A percentile compares a stretch with the other conserved stretches of the same genome.
These are phyloP conservation scores for Fusarium tupiense DNA, from an alignment of 2,329 filamentous ascomycete species.

Conservation along the genomic window DNA sequence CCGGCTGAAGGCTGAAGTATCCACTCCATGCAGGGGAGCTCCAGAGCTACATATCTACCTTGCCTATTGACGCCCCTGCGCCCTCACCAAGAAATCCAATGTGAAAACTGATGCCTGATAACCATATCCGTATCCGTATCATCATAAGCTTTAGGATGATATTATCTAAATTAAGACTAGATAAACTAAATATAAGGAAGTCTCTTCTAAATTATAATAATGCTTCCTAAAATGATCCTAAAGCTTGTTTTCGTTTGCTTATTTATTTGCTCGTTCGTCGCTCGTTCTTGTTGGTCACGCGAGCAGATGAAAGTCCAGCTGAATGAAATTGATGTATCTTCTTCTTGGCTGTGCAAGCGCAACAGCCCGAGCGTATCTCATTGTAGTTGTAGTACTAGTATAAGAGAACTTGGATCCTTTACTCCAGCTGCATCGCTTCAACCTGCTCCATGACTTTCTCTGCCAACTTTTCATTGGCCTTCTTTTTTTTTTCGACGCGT, in stretches of 20 bases:
- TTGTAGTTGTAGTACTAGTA: too few relatives aligned
- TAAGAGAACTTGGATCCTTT: too few relatives aligned
- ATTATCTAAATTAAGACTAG: too few relatives aligned
- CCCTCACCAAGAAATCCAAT: neutral
- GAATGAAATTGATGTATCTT: neutral
- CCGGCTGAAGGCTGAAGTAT: constrained; percentile 5
- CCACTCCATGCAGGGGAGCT: constrained; percentile 19
- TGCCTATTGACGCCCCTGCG: neutral
- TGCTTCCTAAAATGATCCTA: too few relatives aligned
- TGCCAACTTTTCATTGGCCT: neutral
- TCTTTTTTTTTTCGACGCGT: neutral
- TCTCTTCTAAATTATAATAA: too few relatives aligned
- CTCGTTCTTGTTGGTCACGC: too few relatives aligned
- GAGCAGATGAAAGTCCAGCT: neutral
- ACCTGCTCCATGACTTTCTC: neutral
- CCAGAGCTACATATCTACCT: neutral
- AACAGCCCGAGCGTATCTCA: neutral
- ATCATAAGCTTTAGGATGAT: neutral
- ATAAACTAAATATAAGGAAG: too few relatives aligned
- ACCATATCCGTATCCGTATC: neutral
- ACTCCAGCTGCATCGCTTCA: too few relatives aligned
- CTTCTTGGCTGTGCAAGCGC: neutral
- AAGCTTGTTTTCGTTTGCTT: too few relatives aligned
- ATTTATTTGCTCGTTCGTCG: too few relatives aligned
- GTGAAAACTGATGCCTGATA: neutral